Evolutionary conservation across 2,329 filamentous ascomycete genomes (phyloP), one percentile per base, ranked within the genome.

Genomic region (Penicillium sp.): DNA sequence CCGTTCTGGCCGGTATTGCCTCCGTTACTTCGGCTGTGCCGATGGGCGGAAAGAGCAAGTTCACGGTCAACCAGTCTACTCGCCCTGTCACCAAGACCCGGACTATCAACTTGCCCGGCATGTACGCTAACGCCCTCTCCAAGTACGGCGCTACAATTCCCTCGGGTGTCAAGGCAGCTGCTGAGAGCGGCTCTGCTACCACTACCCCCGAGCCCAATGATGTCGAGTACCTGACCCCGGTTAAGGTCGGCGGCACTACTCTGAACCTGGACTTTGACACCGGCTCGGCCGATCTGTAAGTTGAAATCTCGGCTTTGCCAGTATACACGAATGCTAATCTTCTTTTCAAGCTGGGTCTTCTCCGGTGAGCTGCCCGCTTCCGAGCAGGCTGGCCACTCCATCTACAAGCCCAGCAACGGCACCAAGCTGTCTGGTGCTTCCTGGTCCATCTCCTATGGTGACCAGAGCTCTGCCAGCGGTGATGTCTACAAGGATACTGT

Each of bases 241-340:
- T 91, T 43, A 79, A 76, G 2, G 77, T 91, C 58, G 89, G 88
- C 40, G 74, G 81, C 67, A 84, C 87, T 62, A 82, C 76, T 3
- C 68, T 90, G 58, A 81, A 85, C 55, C 70, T 92, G 56, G 87
- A 90, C 67, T 82, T 92, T 56, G 89, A 92, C 61, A 92, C 89
- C 13, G 87, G 79, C 58, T 88, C 79, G 59, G 79, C 85, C 37
- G 87, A 89, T 73, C 81, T 89, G 87, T 85, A 72, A 75, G 82
- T 75, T 34, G 19, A 21, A 23, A 13, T 2, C 21, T n/a, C 13
- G 6, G 24, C 45, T 14, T 6, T 28, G 16, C 2, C 23, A 7
- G 11, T 24, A 21, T n/a, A 4, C 26, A 19, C 33, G 14, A 5
- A 2, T 14, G 24, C 26, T 45, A 29, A 44, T n/a, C 10, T 33